Evolutionary conservation across 1,284 basidiomycete genomes (phyloP).

Genomic region (Puccinia horiana): DNA sequence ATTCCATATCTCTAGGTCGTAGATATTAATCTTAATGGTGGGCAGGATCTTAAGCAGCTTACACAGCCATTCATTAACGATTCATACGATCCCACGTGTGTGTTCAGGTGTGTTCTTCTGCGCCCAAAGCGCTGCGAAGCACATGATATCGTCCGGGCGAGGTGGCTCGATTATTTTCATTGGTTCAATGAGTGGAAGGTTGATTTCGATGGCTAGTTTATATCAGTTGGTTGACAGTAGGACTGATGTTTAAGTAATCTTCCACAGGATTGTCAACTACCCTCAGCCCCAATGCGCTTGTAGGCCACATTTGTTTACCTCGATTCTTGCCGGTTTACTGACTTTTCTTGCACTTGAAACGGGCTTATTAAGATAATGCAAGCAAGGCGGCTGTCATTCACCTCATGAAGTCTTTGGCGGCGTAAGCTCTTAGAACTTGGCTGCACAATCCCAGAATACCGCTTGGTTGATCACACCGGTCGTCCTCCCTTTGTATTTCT

Average conservation of each 20-base stretch:
- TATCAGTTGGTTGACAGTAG: neutral
- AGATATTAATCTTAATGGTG: constrained; percentile 47
- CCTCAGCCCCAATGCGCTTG: constrained; percentile 47
- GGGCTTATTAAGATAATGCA: constrained; percentile 37
- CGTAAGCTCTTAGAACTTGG: neutral
- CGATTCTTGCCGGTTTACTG: neutral
- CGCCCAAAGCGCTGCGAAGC: constrained; percentile 48
- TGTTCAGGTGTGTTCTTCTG: constrained; percentile 41
- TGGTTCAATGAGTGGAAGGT: constrained; percentile 49
- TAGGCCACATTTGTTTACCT: neutral
- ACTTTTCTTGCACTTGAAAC: neutral
- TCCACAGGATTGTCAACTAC: constrained; percentile 41
- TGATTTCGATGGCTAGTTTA: neutral
- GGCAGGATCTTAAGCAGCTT: no score
- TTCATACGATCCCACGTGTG: neutral
- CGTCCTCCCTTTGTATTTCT: neutral
- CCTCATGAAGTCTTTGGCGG: constrained; percentile 48
- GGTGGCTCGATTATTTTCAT: constrained; percentile 49
- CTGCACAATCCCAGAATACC: neutral
- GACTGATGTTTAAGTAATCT: no score
- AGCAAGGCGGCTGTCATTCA: constrained; percentile 48
- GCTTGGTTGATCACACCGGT: neutral
- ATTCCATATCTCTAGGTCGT: constrained; percentile 7
- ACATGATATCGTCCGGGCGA: constrained; percentile 46
- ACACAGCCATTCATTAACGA: no score